Evolutionary conservation across 805 yeast genomes (phyloP), one percentile per base, ranked within the genome.

Genomic region (Metschnikowia drakensbergensis): DNA sequence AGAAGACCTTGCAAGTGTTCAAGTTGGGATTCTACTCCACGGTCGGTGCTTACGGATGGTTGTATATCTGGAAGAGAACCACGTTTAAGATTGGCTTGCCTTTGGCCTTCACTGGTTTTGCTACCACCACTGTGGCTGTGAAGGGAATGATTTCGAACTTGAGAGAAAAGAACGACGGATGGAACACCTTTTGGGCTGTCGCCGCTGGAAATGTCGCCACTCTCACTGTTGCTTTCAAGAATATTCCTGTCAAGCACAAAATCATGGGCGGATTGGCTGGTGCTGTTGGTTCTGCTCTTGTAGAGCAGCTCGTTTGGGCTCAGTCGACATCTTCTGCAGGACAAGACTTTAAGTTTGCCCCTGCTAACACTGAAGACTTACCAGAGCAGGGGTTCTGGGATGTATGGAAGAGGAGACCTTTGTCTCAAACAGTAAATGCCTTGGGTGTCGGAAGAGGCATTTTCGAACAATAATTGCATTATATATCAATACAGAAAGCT

Each of bases 331-430:
- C 67, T 43, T 68, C 69, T 45, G 71, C 71, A 26, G 72, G 72
- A 37, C 59, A 57, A 53, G 67, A 71, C 50, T 66, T 64, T 37
- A 73, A 65, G 33, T 69, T 67, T 55, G 70, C 66, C 32, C 61
- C 68, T 36, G 74, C 70, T 38, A 75, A 66, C 67, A 67, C 58
- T 50, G 64, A 65, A 50, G 67, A 67, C 22, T 45, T 52, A 47
- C 58, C 55, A 17, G 58, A 61, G 54, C 66, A 62, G 57, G 83
- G 83, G 34, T 86, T 86, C 69, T 88, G 90, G 90, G 92, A 87
- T 54, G 83, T 83, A 33, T 80, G 82, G 63, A 80, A 82, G 71
- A 83, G 96, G 74, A 80, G 87, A 61, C 96, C 96, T 13, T 69
- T 88, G 55, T 81, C 89, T 22, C 90, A 86, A 68, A 86, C 95